Evolutionary conservation across 768 basidiomycete species (phyloP), one percentile per base, ranked within the genome.

Genomic region (Pleurotus salmoneostramineus): DNA sequence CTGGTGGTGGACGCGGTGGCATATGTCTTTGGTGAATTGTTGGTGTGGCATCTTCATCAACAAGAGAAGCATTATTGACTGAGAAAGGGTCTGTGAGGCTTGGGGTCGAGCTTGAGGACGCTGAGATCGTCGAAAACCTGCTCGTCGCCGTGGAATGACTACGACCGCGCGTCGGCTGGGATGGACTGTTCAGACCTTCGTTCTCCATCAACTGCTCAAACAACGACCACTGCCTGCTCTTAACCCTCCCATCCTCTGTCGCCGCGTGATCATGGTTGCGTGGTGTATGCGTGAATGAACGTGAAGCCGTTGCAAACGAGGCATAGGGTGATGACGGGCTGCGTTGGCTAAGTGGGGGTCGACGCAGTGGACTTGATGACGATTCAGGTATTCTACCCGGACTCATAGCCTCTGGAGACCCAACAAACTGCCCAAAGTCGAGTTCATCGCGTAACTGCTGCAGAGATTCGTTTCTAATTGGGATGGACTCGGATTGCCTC

Each of bases 181-280:
- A 52, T 48, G 56, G 64, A 4, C 68, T 72, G 37, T 76, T 63
- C 40, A 78, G 79, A 1, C 79, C 80, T 48, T 83, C 85, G 63
- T 84, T 83, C 65, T 88, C 83, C 85, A 89, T 88, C 42, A 88
- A 67, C 66, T 89, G 85, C 6, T 79, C 83, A 62, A 90, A 90
- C 4, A 89, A 70, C 0, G 85, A 73, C 89, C 89, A 90, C 72
- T 79, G 73, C 27, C 52, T 55, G 14, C 32, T 37, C 36, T 37
- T 27, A 11, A 10, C 36, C 11, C 37, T n/a, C 5, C 72, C 66
- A 11, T n/a, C 42, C 43, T 55, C 40, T 40, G 50, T 42, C 56
- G 60, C 21, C 60, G 60, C 56, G 58, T 69, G 60, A 50, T 51
- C 40, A 14, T 58, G 35, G 21, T 58, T 62, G 35, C 62, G 47